These are phyloP conservation scores for Vitis rotundifolia DNA, from an alignment of 164 flowering plant species.

Conservation along the genomic window DNA sequence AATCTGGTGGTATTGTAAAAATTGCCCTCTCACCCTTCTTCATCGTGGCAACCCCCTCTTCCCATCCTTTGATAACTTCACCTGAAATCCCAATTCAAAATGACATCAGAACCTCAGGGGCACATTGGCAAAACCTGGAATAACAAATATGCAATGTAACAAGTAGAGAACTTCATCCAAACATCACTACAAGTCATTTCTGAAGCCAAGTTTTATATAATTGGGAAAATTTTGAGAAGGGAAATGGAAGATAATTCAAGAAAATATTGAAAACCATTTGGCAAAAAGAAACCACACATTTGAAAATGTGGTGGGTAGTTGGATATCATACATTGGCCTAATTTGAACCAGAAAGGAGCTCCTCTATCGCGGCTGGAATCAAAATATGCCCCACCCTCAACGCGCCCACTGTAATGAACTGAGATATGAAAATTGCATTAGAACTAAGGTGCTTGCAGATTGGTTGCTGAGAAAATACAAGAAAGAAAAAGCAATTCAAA, in stretches of 20 bases:
- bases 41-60: conserved; percentile 62
- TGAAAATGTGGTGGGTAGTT: too few species aligned
- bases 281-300: too few species aligned
- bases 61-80: conserved; percentile 62
- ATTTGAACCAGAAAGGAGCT: conserved; percentile 53
- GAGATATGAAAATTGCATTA: conserved; percentile 8
- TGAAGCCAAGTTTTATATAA: not conserved
- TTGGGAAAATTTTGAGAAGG: not conserved
- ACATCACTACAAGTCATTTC: too few species aligned
- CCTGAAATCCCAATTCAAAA: conserved; percentile 23
- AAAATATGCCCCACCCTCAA: conserved; percentile 40
- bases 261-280: conserved; percentile 9
- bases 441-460: not conserved
- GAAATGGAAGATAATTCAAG: not conserved
- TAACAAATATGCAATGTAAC: not conserved
- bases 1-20: conserved; percentile 46
- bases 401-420: conserved; percentile 53
- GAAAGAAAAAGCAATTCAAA: not conserved
- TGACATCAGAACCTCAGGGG: too few species aligned
- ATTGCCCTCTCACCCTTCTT: conserved; percentile 59
- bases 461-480: not conserved
- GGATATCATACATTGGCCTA: conserved; percentile 42
- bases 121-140: too few species aligned
- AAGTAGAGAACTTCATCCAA: not conserved
- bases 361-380: conserved; percentile 43